These are phyloP conservation scores for Xylaria sp. DNA, from an alignment of 2,329 filamentous ascomycete species.

Conservation along the genomic window DNA sequence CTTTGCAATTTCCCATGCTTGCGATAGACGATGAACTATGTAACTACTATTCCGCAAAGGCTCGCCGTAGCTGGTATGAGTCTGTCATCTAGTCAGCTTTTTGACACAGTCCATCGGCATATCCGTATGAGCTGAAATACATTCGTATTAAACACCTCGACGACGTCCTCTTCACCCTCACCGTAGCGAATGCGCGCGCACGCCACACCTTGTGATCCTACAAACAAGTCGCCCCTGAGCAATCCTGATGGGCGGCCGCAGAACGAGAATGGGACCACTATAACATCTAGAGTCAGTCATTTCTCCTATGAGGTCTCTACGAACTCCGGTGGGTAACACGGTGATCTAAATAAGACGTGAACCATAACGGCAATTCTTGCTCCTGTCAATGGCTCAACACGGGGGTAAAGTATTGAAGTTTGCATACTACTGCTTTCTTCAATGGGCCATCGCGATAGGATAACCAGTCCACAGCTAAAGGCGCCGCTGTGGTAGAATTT, in stretches of 20 bases:
- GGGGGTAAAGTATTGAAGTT: not conserved
- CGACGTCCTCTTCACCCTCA: constrained; percentile 69
- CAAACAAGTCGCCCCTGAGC: constrained; percentile 94
- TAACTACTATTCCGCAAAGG: constrained; percentile 82
- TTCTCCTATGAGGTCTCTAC: not conserved
- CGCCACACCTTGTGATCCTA: constrained; percentile 88
- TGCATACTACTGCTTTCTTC: constrained; percentile 73
- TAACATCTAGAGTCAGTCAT: constrained; percentile 14
- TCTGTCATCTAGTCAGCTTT: constrained; percentile 49
- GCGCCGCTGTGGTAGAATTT: constrained; percentile 94
- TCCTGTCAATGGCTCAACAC: not conserved
- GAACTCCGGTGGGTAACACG: not conserved
- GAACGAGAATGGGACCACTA: constrained; percentile 86
- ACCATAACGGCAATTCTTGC: not conserved
- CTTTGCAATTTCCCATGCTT: constrained; percentile 95
- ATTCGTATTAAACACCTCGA: constrained; percentile 95
- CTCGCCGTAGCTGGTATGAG: constrained; percentile 86
- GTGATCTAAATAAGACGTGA: not conserved
- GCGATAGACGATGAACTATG: constrained; percentile 87
- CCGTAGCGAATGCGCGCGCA: constrained; percentile 82
- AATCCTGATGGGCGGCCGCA: constrained; percentile 95
- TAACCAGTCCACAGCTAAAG: constrained; percentile 89
- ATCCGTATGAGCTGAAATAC: constrained; percentile 51
- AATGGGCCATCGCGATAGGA: constrained; percentile 92
- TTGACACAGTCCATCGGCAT: not conserved